Evolutionary conservation across 768 basidiomycete genomes (phyloP).

Genomic region (Clathrus columnatus): DNA sequence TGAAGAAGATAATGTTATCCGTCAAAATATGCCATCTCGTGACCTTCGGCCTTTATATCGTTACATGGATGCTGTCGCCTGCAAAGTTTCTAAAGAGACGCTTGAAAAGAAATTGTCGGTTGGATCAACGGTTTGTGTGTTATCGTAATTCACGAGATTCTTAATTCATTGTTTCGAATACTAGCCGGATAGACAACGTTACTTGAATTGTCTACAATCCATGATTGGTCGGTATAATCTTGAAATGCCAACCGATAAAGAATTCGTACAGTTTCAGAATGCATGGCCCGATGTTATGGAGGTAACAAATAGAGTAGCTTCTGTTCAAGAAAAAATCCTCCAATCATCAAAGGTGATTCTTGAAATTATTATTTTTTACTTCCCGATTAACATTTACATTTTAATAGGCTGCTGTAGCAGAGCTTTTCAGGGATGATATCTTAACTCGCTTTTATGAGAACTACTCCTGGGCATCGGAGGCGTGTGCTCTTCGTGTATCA

Average conservation of each 20-base stretch:
- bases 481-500: slow-evolving; percentile 6
- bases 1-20: background rate
- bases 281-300: slow-evolving; percentile 6
- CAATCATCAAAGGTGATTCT: slow-evolving; percentile 2
- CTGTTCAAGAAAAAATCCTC: background rate
- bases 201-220: background rate
- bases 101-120: background rate
- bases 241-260: background rate
- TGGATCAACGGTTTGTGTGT: background rate
- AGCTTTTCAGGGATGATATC: slow-evolving; percentile 15
- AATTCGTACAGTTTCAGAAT: background rate
- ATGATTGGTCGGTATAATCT: background rate
- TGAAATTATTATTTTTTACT: background rate
- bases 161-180: background rate
- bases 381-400: too few species aligned
- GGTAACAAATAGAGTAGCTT: background rate
- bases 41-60: background rate
- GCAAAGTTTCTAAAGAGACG: background rate
- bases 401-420: slow-evolving; percentile 12
- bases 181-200: slow-evolving; percentile 3
- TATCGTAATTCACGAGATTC: background rate
- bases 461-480: slow-evolving; percentile 11
- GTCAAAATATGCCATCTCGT: background rate
- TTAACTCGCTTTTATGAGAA: slow-evolving; percentile 15
- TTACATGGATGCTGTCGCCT: slow-evolving; percentile 2